Evolutionary conservation across 2,329 filamentous ascomycete species (phyloP).

Genomic region (Amylocarpus encephaloides): DNA sequence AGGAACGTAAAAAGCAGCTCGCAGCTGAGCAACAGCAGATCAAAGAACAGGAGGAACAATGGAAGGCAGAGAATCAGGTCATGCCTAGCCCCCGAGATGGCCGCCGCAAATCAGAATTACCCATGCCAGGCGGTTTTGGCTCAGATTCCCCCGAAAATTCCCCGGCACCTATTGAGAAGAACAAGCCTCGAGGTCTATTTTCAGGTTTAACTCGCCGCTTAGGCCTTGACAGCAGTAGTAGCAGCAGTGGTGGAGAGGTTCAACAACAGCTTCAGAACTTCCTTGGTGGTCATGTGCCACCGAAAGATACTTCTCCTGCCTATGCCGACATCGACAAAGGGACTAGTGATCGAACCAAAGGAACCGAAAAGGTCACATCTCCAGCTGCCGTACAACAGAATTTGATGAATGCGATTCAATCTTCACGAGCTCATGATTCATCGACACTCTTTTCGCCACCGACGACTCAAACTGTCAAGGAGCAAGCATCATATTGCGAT

Average conservation of each 20-base stretch:
- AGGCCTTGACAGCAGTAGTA: slow-evolving; percentile 44
- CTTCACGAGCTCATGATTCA: slow-evolving; percentile 71
- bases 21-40: slow-evolving; percentile 67
- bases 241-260: slow-evolving; percentile 34
- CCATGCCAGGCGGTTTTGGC: slow-evolving; percentile 70
- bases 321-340: slow-evolving; percentile 22
- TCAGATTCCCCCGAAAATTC: slow-evolving; percentile 54
- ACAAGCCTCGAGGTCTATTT: slow-evolving; percentile 50
- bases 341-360: slow-evolving; percentile 8
- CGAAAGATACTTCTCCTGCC: slow-evolving; percentile 22
- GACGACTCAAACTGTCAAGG: slow-evolving; percentile 65
- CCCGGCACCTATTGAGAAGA: slow-evolving; percentile 27
- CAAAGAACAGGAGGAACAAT: slow-evolving; percentile 49
- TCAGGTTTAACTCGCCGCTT: slow-evolving; percentile 59
- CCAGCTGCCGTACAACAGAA: slow-evolving; percentile 60
- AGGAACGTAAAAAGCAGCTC: slow-evolving; percentile 66
- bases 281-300: slow-evolving; percentile 27
- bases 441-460: slow-evolving; percentile 67
- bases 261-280: slow-evolving; percentile 41
- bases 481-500: slow-evolving; percentile 84
- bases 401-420: slow-evolving; percentile 69
- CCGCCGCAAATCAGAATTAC: slow-evolving; percentile 36
- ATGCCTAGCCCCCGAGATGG: slow-evolving; percentile 16
- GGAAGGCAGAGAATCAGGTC: slow-evolving; percentile 30
- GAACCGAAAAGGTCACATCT: slow-evolving; percentile 45